Conservation (phyloP, 768 basidiomycete species). For the Ephemerocybe angulata region DNA sequence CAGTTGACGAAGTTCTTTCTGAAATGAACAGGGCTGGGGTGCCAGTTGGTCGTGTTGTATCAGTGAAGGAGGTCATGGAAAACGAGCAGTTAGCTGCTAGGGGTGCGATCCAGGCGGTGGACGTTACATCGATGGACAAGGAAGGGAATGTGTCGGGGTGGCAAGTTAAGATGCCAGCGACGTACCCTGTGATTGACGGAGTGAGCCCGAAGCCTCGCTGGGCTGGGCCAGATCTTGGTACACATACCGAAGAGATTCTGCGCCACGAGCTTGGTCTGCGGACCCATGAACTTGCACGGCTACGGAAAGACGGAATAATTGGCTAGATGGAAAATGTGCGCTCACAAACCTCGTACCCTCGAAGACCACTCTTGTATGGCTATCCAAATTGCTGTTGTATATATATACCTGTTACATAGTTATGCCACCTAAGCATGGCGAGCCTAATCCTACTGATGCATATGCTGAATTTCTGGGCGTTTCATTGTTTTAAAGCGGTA, state of each 20-base stretch:
- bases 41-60: constrained; percentile 61
- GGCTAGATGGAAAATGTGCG: constrained; percentile 29
- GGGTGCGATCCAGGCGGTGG: constrained; percentile 57
- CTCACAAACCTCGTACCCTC: too few relatives aligned
- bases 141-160: constrained; percentile 34
- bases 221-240: constrained; percentile 68
- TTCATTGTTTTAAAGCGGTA: too few relatives aligned
- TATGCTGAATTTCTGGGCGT: too few relatives aligned
- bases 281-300: constrained; percentile 30
- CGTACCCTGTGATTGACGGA: constrained; percentile 61
- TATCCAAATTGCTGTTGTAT: neutral
- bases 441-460: too few relatives aligned
- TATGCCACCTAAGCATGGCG: neutral
- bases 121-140: constrained; percentile 36
- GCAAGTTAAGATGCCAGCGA: constrained; percentile 65
- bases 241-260: constrained; percentile 51
- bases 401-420: neutral
- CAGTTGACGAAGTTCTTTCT: constrained; percentile 50
- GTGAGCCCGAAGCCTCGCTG: constrained; percentile 55
- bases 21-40: constrained; percentile 50
- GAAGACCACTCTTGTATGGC: too few relatives aligned
- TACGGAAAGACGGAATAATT: constrained; percentile 41
- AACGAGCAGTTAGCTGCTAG: constrained; percentile 53
- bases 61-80: constrained; percentile 60
- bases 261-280: constrained; percentile 39